phyloP scores from a whole-genome alignment of 176 grass and related monocot species.

The Avena eriantha region DNA sequence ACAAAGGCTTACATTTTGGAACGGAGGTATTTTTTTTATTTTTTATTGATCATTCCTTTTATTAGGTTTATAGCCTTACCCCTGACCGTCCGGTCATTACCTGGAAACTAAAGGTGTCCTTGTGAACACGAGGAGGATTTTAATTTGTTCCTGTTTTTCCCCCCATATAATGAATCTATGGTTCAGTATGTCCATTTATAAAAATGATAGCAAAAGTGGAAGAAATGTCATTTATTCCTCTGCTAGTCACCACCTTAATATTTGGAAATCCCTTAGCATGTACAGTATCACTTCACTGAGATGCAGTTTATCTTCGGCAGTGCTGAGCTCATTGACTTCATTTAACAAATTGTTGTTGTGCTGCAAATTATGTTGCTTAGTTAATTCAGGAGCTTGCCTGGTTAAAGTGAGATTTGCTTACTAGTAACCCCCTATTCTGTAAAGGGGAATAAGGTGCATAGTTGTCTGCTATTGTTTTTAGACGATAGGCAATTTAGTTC shows the following conservation, averaged over 20 bases:
- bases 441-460: not conserved
- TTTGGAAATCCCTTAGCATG: conserved; percentile 22
- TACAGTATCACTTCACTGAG: not conserved
- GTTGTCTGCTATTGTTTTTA: not conserved
- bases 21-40: too few species aligned
- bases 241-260: conserved; percentile 10
- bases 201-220: not conserved
- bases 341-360: conserved; percentile 11
- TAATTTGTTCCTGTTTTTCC: not conserved
- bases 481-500: not conserved
- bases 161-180: conserved; percentile 17
- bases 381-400: conserved; percentile 21
- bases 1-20: too few species aligned
- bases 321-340: not conserved
- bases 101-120: not conserved
- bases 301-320: not conserved
- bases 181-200: not conserved
- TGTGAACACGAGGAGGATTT: not conserved
- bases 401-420: not conserved
- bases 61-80: not conserved
- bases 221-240: not conserved
- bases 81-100: not conserved
- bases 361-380: not conserved
- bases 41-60: not conserved
- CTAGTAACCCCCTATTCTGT: not conserved